phyloP scores from a whole-genome alignment of 371 early-diverging fungal species.

The Vairimorpha necatrix region DNA sequence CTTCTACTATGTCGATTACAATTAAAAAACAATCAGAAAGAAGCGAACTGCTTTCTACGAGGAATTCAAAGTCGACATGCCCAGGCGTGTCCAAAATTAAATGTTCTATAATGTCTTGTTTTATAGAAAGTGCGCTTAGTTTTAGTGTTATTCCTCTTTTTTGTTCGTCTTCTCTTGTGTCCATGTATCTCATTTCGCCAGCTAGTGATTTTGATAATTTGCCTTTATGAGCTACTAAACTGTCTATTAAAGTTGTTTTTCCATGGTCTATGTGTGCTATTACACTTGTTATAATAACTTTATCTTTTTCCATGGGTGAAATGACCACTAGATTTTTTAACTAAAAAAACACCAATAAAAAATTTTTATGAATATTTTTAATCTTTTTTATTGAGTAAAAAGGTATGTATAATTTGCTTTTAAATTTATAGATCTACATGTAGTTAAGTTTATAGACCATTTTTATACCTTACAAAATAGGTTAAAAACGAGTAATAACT shows the following conservation, averaged over 20 bases:
- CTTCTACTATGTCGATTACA: slow-evolving; percentile 92
- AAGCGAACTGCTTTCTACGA: slow-evolving; percentile 86
- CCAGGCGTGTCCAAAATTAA: slow-evolving; percentile 96
- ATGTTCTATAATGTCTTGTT: slow-evolving; percentile 67
- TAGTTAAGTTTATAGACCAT: too few species aligned
- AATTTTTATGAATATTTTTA: neutral
- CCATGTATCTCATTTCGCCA: slow-evolving; percentile 92
- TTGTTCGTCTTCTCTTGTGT: slow-evolving; percentile 95
- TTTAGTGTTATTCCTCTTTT: slow-evolving; percentile 99
- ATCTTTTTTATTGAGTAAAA: neutral
- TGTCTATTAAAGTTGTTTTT: slow-evolving; percentile 96
- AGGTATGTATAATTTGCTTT: neutral
- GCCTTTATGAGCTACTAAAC: slow-evolving; percentile 86
- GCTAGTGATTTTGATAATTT: slow-evolving; percentile 87
- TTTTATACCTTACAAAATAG: too few species aligned
- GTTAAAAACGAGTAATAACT: too few species aligned
- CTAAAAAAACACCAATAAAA: neutral
- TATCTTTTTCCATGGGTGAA: neutral
- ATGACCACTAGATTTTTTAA: neutral
- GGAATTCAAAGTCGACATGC: slow-evolving; percentile 95
- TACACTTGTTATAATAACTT: slow-evolving; percentile 63
- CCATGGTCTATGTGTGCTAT: slow-evolving; percentile 96
- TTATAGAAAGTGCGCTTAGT: slow-evolving; percentile 82
- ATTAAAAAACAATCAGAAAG: slow-evolving; percentile 91
- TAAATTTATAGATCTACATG: too few species aligned